phyloP scores from a whole-genome alignment of 2,329 filamentous ascomycete genomes.

The Ophiostoma australiae region DNA sequence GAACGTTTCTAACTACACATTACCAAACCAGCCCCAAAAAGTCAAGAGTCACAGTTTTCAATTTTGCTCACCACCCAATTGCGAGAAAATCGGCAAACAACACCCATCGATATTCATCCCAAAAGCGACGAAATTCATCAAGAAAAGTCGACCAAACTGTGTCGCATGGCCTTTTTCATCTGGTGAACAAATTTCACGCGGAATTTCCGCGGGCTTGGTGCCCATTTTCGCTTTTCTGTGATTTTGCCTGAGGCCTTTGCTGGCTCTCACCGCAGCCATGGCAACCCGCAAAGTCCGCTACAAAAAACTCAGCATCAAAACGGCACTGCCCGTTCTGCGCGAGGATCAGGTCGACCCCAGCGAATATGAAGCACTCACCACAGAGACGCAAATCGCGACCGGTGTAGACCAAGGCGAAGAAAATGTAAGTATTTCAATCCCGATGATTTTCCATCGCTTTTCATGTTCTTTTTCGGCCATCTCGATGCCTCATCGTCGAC shows the following conservation, averaged over 20 bases:
- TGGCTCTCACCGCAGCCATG: conserved; percentile 42
- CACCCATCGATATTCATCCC: conserved; percentile 46
- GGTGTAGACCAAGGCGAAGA: conserved; percentile 97
- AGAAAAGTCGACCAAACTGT: conserved; percentile 47
- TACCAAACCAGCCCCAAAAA: conserved; percentile 18
- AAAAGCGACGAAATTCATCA: conserved; percentile 50
- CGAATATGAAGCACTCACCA: conserved; percentile 80
- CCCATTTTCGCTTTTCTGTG: conserved; percentile 26
- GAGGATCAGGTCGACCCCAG: conserved; percentile 85
- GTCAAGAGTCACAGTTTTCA: conserved; percentile 10
- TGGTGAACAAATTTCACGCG: conserved; percentile 59
- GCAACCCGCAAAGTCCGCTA: conserved; percentile 67
- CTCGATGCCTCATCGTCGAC: conserved; percentile 24
- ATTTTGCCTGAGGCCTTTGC: conserved; percentile 17
- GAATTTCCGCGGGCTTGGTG: conserved; percentile 49
- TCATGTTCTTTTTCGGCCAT: conserved; percentile 28
- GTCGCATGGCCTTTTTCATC: conserved; percentile 56
- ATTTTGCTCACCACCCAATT: conserved; percentile 17
- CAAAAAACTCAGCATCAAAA: conserved; percentile 90
- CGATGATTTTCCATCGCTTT: conserved; percentile 24
- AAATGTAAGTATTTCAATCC: conserved; percentile 65
- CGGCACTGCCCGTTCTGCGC: conserved; percentile 76
- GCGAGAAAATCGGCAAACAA: neutral
- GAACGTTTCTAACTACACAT: conserved; percentile 13
- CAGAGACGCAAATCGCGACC: conserved; percentile 82